These are phyloP conservation scores for Podospora pseudocomata DNA, from an alignment of 495 filamentous ascomycete species.

Conservation along the genomic window DNA sequence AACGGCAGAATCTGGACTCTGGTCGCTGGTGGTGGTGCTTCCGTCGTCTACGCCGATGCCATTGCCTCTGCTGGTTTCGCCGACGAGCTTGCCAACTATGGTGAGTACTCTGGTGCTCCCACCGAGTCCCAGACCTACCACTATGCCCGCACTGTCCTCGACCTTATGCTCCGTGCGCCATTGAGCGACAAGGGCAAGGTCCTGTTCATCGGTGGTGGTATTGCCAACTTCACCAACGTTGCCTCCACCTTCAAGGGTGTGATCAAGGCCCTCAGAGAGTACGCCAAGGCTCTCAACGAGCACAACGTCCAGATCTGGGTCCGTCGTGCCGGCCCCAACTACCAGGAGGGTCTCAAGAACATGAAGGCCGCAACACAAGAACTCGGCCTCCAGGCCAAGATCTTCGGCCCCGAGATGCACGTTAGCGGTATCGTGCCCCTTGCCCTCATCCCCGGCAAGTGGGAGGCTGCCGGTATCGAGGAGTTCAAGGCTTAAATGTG, in stretches of 20 bases:
- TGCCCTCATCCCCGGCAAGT: conserved; percentile 55
- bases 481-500: conserved; percentile 51
- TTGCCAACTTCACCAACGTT: conserved; percentile 99
- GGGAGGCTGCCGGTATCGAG: conserved; percentile 49
- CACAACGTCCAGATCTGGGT: conserved; percentile 99
- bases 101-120: conserved; percentile 98
- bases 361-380: conserved; percentile 95
- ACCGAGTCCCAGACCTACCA: conserved; percentile 98
- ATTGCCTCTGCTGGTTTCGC: conserved; percentile 96
- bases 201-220: conserved; percentile 98
- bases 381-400: conserved; percentile 89
- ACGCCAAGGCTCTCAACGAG: conserved; percentile 78
- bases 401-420: conserved; percentile 96
- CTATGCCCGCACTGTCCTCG: conserved; percentile 93
- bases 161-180: conserved; percentile 95
- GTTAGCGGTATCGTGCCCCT: conserved; percentile 63
- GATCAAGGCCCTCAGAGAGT: conserved; percentile 93
- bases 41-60: conserved; percentile 97
- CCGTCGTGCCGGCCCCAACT: conserved; percentile 97
- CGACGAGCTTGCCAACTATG: conserved; percentile 96
- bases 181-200: conserved; percentile 87
- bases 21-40: conserved; percentile 98
- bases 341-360: conserved; percentile 99
- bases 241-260: conserved; percentile 99
- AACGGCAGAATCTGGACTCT: conserved; percentile 94